Conservation (phyloP, 2,329 filamentous ascomycete species). For the Penicillium palitans region DNA sequence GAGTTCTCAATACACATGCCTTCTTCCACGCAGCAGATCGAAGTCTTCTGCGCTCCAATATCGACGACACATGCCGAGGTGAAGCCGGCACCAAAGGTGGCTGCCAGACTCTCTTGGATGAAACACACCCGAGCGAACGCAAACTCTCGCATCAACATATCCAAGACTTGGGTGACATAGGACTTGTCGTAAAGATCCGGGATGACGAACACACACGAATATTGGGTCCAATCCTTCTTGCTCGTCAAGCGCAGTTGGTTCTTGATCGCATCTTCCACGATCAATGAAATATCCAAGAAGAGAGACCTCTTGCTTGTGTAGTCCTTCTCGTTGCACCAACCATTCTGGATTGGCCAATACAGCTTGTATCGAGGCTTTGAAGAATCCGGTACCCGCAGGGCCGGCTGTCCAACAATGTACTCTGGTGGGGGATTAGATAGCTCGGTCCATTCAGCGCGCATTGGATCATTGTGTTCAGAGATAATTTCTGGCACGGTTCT, state of each 20-base stretch:
- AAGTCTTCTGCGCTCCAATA: slow-evolving; percentile 95
- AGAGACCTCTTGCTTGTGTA: slow-evolving; percentile 78
- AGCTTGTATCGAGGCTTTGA: slow-evolving; percentile 88
- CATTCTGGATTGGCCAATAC: slow-evolving; percentile 85
- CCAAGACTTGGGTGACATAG: slow-evolving; percentile 81
- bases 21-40: slow-evolving; percentile 94
- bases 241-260: slow-evolving; percentile 77
- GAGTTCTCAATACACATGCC: slow-evolving; percentile 94
- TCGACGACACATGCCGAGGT: slow-evolving; percentile 94
- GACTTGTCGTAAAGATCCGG: slow-evolving; percentile 95
- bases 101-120: slow-evolving; percentile 92
- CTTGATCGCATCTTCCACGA: slow-evolving; percentile 82
- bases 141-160: slow-evolving; percentile 84
- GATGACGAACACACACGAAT: slow-evolving; percentile 95
- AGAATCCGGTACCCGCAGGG: slow-evolving; percentile 82
- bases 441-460: slow-evolving; percentile 95
- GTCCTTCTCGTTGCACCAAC: slow-evolving; percentile 86
- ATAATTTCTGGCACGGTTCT: slow-evolving; percentile 82
- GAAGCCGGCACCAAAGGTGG: slow-evolving; percentile 92
- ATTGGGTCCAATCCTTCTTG: slow-evolving; percentile 81
- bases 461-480: slow-evolving; percentile 88
- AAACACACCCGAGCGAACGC: slow-evolving; percentile 88
- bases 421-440: slow-evolving; percentile 66
- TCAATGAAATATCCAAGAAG: slow-evolving; percentile 81
- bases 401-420: slow-evolving; percentile 78